Percentiles rank a stretch among this genome's conserved stretches.
Conservation (phyloP, 1,139 yeast species). For the Taiozyma sp. region DNA sequence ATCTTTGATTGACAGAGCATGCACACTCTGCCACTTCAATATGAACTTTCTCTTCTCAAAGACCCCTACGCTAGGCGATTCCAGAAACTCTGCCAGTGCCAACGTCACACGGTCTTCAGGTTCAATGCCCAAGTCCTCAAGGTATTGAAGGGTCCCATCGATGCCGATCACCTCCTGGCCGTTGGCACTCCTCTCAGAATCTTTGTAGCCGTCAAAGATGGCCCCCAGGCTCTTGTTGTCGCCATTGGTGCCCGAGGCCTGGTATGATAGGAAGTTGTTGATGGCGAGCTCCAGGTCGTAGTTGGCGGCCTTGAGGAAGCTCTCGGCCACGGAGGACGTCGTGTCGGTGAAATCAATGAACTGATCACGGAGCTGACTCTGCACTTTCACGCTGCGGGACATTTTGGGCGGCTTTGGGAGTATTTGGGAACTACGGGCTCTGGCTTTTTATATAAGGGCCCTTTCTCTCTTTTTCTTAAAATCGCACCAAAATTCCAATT, state of each 20-base stretch:
- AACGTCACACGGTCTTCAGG: constrained; percentile 74
- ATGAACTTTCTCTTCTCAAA: constrained; percentile 49
- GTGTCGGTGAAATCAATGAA: constrained; percentile 24
- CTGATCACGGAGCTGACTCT: constrained; percentile 23
- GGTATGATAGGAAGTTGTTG: constrained; percentile 20
- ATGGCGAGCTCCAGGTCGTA: constrained; percentile 25
- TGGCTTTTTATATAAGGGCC: not conserved
- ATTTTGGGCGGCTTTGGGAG: constrained; percentile 2
- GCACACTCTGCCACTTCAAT: constrained; percentile 45
- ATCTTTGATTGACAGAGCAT: constrained; percentile 34
- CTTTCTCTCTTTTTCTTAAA: not conserved
- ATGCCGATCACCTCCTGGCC: constrained; percentile 42
- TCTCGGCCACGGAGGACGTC: constrained; percentile 19
- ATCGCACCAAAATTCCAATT: not conserved
- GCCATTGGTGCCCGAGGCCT: constrained; percentile 11
- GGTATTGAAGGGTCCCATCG: constrained; percentile 70
- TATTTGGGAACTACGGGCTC: not conserved
- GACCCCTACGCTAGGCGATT: constrained; percentile 62
- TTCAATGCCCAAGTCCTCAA: constrained; percentile 61
- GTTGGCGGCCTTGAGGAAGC: constrained; percentile 15
- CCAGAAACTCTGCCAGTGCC: constrained; percentile 64
- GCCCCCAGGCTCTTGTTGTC: constrained; percentile 13
- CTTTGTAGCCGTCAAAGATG: constrained; percentile 21
- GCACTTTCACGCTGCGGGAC: constrained; percentile 16
- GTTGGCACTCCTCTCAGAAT: not conserved